Conservation (phyloP, 495 filamentous ascomycete species). For the Trichocladium antarcticum region DNA sequence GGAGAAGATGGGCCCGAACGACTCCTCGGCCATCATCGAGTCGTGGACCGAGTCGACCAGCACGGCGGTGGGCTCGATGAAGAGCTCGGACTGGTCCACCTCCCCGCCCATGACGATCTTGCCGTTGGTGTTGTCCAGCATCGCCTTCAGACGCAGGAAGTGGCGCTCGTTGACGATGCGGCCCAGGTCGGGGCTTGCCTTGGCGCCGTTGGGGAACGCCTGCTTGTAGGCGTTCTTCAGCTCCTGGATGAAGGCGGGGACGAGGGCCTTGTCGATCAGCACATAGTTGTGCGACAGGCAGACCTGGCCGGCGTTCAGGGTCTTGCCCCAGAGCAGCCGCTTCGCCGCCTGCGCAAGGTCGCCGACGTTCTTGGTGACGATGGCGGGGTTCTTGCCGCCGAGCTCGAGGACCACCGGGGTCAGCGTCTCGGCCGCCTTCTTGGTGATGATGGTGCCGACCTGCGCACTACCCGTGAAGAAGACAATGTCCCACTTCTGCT, state of each 20-base stretch:
- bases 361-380: slow-evolving; percentile 72
- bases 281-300: slow-evolving; percentile 87
- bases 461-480: slow-evolving; percentile 76
- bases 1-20: slow-evolving; percentile 80
- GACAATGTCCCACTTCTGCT: slow-evolving; percentile 94
- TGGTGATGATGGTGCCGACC: slow-evolving; percentile 79
- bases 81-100: slow-evolving; percentile 64
- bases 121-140: slow-evolving; percentile 73
- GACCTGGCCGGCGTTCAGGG: slow-evolving; percentile 72
- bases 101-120: slow-evolving; percentile 77
- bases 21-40: slow-evolving; percentile 66
- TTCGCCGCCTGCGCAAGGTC: slow-evolving; percentile 72
- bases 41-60: slow-evolving; percentile 65
- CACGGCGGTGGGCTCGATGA: slow-evolving; percentile 78
- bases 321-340: slow-evolving; percentile 79
- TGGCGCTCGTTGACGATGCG: slow-evolving; percentile 68
- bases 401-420: slow-evolving; percentile 85
- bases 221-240: too few relatives aligned
- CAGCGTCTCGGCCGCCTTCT: slow-evolving; percentile 82
- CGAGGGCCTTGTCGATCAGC: slow-evolving; percentile 62
- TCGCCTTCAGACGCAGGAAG: slow-evolving; percentile 74
- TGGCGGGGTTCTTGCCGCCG: slow-evolving; percentile 83
- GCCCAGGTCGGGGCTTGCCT: slow-evolving; percentile 59
- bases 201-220: slow-evolving; percentile 70
- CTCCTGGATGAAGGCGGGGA: slow-evolving; percentile 62